phyloP scores from a whole-genome alignment of 1,284 basidiomycete species.

The Apiotrichum gracile region DNA sequence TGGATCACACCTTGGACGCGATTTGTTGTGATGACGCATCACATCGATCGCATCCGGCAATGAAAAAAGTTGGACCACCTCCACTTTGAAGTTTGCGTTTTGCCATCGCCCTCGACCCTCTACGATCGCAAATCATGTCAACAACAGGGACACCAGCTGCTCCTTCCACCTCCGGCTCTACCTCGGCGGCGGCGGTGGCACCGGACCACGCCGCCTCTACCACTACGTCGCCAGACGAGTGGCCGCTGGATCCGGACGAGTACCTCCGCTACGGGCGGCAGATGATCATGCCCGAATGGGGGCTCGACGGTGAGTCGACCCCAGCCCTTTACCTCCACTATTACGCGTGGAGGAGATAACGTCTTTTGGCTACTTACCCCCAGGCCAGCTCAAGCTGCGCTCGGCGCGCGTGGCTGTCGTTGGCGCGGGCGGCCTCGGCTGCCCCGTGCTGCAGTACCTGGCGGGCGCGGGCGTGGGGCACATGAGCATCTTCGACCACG shows the following conservation, averaged over 20 bases:
- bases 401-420: conserved; percentile 74
- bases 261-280: conserved; percentile 92
- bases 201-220: neutral
- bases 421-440: conserved; percentile 93
- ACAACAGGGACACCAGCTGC: too few relatives aligned
- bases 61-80: too few relatives aligned
- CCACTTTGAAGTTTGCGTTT: too few relatives aligned
- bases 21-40: too few relatives aligned
- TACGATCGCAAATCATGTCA: too few relatives aligned
- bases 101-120: too few relatives aligned
- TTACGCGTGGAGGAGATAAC: too few relatives aligned
- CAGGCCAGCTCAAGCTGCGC: conserved; percentile 79
- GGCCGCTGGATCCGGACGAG: conserved; percentile 51
- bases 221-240: neutral
- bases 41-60: too few relatives aligned
- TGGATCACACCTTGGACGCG: too few relatives aligned
- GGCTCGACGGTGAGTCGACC: conserved; percentile 62
- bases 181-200: neutral
- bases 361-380: conserved; percentile 4
- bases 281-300: conserved; percentile 90
- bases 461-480: conserved; percentile 76
- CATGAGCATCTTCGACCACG: conserved; percentile 86
- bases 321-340: too few relatives aligned
- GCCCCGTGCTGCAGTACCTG: conserved; percentile 90
- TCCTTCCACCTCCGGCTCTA: neutral